Evolutionary conservation across 2,329 filamentous ascomycete genomes (phyloP).

Genomic region (Annulohypoxylon truncatum): DNA sequence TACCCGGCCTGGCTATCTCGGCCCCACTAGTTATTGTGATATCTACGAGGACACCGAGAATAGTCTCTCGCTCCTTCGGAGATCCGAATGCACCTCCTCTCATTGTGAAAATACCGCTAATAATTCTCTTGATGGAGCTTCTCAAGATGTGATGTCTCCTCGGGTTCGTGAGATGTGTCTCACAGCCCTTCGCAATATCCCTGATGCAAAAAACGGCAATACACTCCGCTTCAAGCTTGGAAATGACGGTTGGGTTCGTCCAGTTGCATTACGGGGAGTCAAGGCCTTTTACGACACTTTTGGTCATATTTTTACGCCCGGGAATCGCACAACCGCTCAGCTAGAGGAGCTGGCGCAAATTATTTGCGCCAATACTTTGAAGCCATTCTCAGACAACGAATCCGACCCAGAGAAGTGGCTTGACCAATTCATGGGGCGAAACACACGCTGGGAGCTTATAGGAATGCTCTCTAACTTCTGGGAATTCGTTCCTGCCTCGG

Average conservation of each 20-base stretch:
- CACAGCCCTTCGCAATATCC: slow-evolving; percentile 53
- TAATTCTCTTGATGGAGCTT: slow-evolving; percentile 1
- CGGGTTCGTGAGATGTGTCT: slow-evolving; percentile 54
- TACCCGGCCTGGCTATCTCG: slow-evolving; percentile 55
- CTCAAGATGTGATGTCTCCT: slow-evolving; percentile 31
- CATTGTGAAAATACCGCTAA: slow-evolving; percentile 8
- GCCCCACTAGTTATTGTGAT: slow-evolving; percentile 57
- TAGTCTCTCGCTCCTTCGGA: slow-evolving; percentile 52
- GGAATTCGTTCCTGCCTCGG: slow-evolving; percentile 31
- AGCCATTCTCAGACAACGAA: slow-evolving; percentile 52
- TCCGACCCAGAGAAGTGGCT: slow-evolving; percentile 53
- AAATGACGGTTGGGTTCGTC: slow-evolving; percentile 48
- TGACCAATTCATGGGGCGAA: slow-evolving; percentile 53
- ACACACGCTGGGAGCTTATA: slow-evolving; percentile 58
- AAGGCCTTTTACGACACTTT: slow-evolving; percentile 51
- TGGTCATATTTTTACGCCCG: slow-evolving; percentile 44
- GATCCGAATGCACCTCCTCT: slow-evolving; percentile 18
- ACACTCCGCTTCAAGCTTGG: slow-evolving; percentile 1
- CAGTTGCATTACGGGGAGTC: slow-evolving; percentile 47
- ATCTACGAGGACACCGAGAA: slow-evolving; percentile 58
- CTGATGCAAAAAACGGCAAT: slow-evolving; percentile 40
- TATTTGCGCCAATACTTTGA: slow-evolving; percentile 54
- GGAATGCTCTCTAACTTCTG: slow-evolving; percentile 53
- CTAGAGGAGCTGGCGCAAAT: slow-evolving; percentile 53
- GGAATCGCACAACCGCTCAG: slow-evolving; percentile 38